These are phyloP conservation scores for Magnolia officinalis DNA, from an alignment of 164 flowering plant genomes.

Conservation along the genomic window DNA sequence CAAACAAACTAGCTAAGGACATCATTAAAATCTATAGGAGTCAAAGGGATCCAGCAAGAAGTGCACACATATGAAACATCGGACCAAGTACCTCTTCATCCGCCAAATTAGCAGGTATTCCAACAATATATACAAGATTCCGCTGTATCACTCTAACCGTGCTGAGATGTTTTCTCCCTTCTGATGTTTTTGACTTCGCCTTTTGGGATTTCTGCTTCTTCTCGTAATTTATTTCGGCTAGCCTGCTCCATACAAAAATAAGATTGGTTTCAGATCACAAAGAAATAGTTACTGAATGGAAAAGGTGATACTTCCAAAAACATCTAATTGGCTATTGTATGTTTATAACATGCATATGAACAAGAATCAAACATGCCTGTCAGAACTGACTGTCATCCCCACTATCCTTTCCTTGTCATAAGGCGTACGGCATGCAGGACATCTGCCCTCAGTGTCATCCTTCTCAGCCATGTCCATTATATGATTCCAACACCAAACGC, in stretches of 20 bases:
- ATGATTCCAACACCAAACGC: conserved; percentile 99
- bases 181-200: conserved; percentile 65
- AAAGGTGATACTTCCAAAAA: background rate
- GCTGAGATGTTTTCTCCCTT: conserved; percentile 83
- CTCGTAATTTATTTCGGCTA: conserved; percentile 68
- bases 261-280: background rate
- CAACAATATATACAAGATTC: conserved; percentile 90
- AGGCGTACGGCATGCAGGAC: conserved; percentile 94
- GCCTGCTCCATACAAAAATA: conserved; percentile 40
- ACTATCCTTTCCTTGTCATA: conserved; percentile 97
- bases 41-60: background rate
- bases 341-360: background rate
- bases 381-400: conserved; percentile 71
- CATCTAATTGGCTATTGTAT: background rate
- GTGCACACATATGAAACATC: background rate
- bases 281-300: background rate
- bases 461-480: conserved; percentile 99
- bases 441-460: conserved; percentile 88
- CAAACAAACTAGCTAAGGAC: too few relatives aligned
- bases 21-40: too few relatives aligned
- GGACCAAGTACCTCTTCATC: conserved; percentile 71
- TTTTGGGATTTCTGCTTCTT: conserved; percentile 71
- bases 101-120: conserved; percentile 84
- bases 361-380: conserved; percentile 43
- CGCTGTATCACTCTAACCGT: conserved; percentile 90